Percentiles rank a stretch among this genome's conserved stretches.
Evolutionary conservation across 2,329 filamentous ascomycete species (phyloP).

Genomic region (Oidium heveae): DNA sequence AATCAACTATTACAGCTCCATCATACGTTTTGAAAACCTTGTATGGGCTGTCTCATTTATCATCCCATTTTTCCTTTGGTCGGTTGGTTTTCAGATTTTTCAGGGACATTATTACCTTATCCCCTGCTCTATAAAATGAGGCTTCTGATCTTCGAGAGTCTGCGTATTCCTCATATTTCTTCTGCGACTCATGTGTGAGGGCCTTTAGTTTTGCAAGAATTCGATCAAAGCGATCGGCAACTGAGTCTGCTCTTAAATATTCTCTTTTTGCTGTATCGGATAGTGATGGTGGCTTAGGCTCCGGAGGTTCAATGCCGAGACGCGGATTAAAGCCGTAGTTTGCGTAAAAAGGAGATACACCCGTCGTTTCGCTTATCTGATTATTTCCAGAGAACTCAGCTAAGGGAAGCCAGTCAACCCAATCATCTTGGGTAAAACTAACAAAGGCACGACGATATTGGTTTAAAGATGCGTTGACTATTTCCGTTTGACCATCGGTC

Average conservation of each 20-base stretch:
- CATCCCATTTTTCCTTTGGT: background rate
- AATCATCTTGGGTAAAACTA: too few relatives aligned
- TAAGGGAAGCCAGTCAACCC: constrained; percentile 4
- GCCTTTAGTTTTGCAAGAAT: background rate
- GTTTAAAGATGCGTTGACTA: constrained; percentile 2
- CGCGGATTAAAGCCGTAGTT: constrained; percentile 1
- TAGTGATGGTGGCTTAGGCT: background rate
- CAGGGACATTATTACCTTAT: background rate
- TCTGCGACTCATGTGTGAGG: background rate
- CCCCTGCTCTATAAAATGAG: background rate
- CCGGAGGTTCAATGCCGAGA: background rate
- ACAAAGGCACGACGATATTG: constrained; percentile 3
- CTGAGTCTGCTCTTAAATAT: background rate
- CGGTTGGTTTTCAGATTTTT: background rate
- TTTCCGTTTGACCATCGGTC: constrained; percentile 2
- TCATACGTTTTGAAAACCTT: background rate
- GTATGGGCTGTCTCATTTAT: background rate
- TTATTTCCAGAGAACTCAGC: constrained; percentile 6
- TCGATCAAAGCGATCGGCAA: background rate
- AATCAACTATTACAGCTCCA: background rate
- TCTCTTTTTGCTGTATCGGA: background rate
- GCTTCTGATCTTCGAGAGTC: background rate
- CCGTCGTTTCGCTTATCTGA: constrained; percentile 1
- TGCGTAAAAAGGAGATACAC: constrained; percentile 3
- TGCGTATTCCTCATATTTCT: background rate